A percentile compares a stretch with the other conserved stretches of the same genome.
phyloP scores from a whole-genome alignment of 257 asterid species.

The Solanum piurae region DNA sequence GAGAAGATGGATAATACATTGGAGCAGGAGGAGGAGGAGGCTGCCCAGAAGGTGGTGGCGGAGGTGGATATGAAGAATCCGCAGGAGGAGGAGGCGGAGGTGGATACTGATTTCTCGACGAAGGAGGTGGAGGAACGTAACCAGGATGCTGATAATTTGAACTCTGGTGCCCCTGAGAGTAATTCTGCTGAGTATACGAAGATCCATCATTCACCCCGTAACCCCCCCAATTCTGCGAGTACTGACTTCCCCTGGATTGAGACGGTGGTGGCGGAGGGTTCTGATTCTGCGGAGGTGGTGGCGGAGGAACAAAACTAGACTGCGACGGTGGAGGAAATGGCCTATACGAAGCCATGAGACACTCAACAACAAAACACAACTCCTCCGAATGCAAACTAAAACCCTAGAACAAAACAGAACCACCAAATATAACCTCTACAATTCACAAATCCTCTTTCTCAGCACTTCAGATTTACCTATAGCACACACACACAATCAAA shows the following conservation, averaged over 20 bases:
- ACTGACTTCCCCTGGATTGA: constrained; percentile 18
- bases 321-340: constrained; percentile 75
- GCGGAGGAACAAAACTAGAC: constrained; percentile 41
- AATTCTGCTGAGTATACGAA: constrained; percentile 7
- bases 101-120: constrained; percentile 33
- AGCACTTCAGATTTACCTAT: not conserved
- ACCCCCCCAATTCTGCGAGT: constrained; percentile 22
- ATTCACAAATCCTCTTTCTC: not conserved
- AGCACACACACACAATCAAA: not conserved
- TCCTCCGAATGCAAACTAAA: constrained; percentile 1
- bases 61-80: constrained; percentile 61
- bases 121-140: constrained; percentile 41
- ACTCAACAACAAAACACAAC: not conserved
- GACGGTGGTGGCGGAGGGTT: constrained; percentile 41
- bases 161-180: not conserved
- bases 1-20: constrained; percentile 29
- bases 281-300: constrained; percentile 42
- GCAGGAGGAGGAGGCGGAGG: constrained; percentile 79
- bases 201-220: constrained; percentile 21
- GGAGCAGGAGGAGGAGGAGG: constrained; percentile 12
- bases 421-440: not conserved
- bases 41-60: constrained; percentile 47
- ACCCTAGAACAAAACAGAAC: constrained; percentile 1
- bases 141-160: constrained; percentile 29
- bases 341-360: constrained; percentile 68